Conservation (phyloP, 2,329 filamentous ascomycete species). For the Botrytis aclada region DNA sequence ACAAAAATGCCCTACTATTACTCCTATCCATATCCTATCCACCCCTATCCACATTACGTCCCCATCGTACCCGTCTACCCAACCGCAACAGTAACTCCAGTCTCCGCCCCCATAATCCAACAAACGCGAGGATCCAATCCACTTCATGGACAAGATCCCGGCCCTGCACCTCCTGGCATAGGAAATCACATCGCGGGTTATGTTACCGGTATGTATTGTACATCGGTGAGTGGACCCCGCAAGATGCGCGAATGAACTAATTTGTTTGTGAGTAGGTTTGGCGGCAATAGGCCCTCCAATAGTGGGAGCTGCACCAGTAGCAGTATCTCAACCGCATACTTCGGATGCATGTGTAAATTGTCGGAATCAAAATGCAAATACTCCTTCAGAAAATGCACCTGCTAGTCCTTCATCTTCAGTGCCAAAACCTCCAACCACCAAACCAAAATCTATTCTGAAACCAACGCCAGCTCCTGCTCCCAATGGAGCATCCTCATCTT, state of each 20-base stretch:
- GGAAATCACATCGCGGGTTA: neutral
- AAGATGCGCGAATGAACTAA: neutral
- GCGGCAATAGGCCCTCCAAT: neutral
- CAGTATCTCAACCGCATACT: neutral
- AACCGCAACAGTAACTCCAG: neutral
- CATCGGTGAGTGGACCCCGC: neutral
- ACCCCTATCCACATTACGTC: neutral
- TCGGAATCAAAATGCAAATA: neutral
- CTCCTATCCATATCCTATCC: neutral
- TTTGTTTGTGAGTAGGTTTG: neutral
- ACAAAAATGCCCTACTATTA: slow-evolving; percentile 3
- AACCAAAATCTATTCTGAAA: neutral
- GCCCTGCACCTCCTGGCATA: neutral
- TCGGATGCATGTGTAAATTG: neutral
- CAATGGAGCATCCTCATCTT: neutral
- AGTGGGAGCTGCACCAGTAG: neutral
- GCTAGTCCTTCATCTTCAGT: neutral
- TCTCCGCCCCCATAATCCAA: neutral
- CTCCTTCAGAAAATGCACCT: neutral
- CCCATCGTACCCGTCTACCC: neutral
- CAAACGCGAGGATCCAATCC: neutral
- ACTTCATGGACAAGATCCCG: neutral
- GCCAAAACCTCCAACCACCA: neutral
- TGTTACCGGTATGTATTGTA: slow-evolving; percentile 3
- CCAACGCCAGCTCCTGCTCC: neutral